Percentiles rank a stretch among this genome's conserved stretches.
Conservation (phyloP, 2,329 filamentous ascomycete genomes). For the Diaporthe helianthi region DNA sequence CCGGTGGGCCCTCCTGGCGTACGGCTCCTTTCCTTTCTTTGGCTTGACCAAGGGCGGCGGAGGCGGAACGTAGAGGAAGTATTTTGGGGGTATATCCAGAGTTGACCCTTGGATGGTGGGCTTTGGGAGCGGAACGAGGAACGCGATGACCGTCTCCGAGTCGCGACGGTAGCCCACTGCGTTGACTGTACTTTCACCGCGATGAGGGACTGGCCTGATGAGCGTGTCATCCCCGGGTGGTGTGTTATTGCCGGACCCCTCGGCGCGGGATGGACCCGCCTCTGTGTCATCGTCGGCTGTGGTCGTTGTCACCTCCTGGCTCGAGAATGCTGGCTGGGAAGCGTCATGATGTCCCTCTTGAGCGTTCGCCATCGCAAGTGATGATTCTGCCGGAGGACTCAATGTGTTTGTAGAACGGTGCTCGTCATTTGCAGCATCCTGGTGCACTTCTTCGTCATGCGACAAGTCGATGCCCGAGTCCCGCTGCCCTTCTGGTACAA, state of each 20-base stretch:
- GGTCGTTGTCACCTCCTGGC: neutral
- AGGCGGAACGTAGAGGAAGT: slow-evolving; percentile 28
- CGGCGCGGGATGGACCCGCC: neutral
- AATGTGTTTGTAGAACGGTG: neutral
- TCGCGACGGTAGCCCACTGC: slow-evolving; percentile 27
- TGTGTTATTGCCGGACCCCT: neutral
- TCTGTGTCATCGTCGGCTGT: neutral
- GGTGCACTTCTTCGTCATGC: neutral
- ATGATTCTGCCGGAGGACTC: neutral
- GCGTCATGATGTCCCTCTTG: neutral
- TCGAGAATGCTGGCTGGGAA: neutral
- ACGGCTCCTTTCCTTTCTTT: neutral
- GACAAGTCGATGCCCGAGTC: slow-evolving; percentile 21
- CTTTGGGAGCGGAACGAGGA: slow-evolving; percentile 25
- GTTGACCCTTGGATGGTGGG: slow-evolving; percentile 16
- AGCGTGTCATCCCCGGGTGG: neutral
- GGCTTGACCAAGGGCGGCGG: slow-evolving; percentile 27
- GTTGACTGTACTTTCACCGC: slow-evolving; percentile 19
- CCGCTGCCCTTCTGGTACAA: neutral
- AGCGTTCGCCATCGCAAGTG: neutral
- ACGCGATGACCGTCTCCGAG: slow-evolving; percentile 21
- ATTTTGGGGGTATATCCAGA: neutral
- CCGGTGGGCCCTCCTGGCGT: slow-evolving; percentile 1
- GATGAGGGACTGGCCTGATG: neutral
- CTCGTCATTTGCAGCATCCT: neutral